These are phyloP conservation scores for Xylariaceae sp. DNA, from an alignment of 2,329 filamentous ascomycete species.

Conservation along the genomic window DNA sequence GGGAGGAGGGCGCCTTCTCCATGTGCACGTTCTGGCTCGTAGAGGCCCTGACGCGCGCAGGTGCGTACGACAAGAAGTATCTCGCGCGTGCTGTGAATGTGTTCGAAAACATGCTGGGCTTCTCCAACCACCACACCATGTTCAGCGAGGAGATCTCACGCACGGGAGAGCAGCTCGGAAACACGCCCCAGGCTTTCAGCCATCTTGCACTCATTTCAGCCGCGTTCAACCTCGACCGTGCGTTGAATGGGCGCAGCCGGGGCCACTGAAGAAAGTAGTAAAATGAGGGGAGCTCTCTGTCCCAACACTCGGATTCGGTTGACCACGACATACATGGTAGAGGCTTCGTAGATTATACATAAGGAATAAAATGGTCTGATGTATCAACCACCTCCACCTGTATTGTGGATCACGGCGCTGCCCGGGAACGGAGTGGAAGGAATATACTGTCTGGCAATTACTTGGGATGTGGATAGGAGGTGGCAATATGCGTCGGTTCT, in stretches of 20 bases:
- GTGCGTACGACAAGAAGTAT: conserved; percentile 60
- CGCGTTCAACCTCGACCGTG: conserved; percentile 67
- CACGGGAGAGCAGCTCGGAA: conserved; percentile 71
- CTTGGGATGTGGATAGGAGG: too few relatives aligned
- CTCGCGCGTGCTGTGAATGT: conserved; percentile 57
- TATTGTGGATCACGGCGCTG: too few relatives aligned
- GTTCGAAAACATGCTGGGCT: conserved; percentile 73
- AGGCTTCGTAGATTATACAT: too few relatives aligned
- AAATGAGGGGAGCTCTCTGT: too few relatives aligned
- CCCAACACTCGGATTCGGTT: too few relatives aligned
- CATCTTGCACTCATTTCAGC: conserved; percentile 71
- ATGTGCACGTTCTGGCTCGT: conserved; percentile 85
- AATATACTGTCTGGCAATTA: too few relatives aligned
- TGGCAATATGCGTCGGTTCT: too few relatives aligned
- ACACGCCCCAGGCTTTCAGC: conserved; percentile 74
- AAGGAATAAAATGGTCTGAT: too few relatives aligned
- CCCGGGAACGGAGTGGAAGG: too few relatives aligned
- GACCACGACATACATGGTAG: too few relatives aligned
- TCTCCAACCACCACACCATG: conserved; percentile 72
- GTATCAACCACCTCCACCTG: too few relatives aligned
- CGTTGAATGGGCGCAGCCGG: conserved; percentile 12
- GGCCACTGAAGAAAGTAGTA: not conserved
- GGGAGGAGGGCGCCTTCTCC: conserved; percentile 68
- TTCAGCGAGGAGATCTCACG: conserved; percentile 74
- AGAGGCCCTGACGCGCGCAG: conserved; percentile 67